These are phyloP conservation scores for Trypanosoma brucei DNA, from an alignment of 208 protist species.

Conservation along the genomic window DNA sequence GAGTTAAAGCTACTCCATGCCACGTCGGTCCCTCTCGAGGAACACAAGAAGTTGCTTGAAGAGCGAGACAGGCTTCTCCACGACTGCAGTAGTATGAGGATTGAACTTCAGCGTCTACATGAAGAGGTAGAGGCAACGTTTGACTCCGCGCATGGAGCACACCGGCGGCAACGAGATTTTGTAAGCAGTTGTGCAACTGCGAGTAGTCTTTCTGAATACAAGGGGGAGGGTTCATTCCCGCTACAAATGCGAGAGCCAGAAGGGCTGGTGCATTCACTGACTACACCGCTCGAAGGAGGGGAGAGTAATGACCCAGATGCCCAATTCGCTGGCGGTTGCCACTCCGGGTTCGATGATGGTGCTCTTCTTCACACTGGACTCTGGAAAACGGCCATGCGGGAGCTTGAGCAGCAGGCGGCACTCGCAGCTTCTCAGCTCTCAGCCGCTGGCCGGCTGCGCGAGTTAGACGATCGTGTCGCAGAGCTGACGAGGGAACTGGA, in stretches of 20 bases:
- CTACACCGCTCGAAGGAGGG: slow-evolving; percentile 1
- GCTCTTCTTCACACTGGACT: slow-evolving; percentile 19
- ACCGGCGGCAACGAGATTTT: background rate
- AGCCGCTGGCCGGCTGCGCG: slow-evolving; percentile 20
- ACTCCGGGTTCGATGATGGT: slow-evolving; percentile 1
- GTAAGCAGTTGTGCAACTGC: background rate
- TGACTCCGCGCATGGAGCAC: background rate
- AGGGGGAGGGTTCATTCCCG: background rate
- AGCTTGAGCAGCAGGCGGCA: slow-evolving; percentile 41
- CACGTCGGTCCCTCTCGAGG: slow-evolving; percentile 31
- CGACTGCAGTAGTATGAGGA: slow-evolving; percentile 24
- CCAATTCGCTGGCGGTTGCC: slow-evolving; percentile 5
- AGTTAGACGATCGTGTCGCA: slow-evolving; percentile 19
- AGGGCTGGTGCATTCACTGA: no score
- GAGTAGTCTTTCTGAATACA: background rate
- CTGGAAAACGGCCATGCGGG: slow-evolving; percentile 29
- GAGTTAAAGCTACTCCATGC: slow-evolving; percentile 33
- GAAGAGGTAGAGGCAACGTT: slow-evolving; percentile 25
- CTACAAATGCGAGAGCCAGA: background rate
- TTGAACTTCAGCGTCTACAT: slow-evolving; percentile 30
- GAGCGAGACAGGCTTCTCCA: slow-evolving; percentile 29
- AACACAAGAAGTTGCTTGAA: slow-evolving; percentile 22
- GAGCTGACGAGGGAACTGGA: slow-evolving; percentile 2
- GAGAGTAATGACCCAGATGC: slow-evolving; percentile 15
- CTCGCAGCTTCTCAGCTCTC: slow-evolving; percentile 28